A percentile compares a stretch with the other conserved stretches of the same genome.
These are phyloP conservation scores for Hamiltosporidium tvaerminnensis DNA, from an alignment of 371 early-diverging fungal species.

Conservation along the genomic window DNA sequence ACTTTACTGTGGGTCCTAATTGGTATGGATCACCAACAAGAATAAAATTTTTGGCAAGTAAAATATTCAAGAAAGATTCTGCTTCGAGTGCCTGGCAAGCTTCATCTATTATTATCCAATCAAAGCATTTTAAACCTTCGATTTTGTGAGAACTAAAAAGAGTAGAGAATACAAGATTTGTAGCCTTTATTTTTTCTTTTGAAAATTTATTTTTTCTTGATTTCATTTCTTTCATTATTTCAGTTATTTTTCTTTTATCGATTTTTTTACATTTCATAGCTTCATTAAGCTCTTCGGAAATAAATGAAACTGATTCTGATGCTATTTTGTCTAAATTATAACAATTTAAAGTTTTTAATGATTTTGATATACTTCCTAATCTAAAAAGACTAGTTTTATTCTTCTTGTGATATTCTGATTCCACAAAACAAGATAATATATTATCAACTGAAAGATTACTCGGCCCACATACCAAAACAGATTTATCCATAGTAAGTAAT, in stretches of 20 bases:
- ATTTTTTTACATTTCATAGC: too few relatives aligned
- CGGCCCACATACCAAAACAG: slow-evolving; percentile 72
- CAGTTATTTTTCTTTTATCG: too few relatives aligned
- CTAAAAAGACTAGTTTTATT: not conserved
- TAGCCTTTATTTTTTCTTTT: slow-evolving; percentile 14
- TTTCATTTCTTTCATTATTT: too few relatives aligned
- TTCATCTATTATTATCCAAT: slow-evolving; percentile 90
- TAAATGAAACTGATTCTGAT: too few relatives aligned
- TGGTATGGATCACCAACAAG: slow-evolving; percentile 93
- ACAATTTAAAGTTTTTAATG: not conserved
- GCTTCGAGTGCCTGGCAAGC: slow-evolving; percentile 86
- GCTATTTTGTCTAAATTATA: too few relatives aligned
- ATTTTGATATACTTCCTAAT: not conserved
- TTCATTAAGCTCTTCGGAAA: too few relatives aligned
- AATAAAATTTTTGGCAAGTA: slow-evolving; percentile 64
- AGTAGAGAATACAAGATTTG: slow-evolving; percentile 29
- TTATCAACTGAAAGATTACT: slow-evolving; percentile 86
- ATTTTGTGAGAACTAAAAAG: slow-evolving; percentile 54
- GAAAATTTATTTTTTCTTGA: too few relatives aligned
- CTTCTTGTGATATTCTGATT: too few relatives aligned
- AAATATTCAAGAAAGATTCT: slow-evolving; percentile 70
- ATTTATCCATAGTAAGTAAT: slow-evolving; percentile 59
- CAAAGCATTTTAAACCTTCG: slow-evolving; percentile 59
- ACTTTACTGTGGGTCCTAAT: slow-evolving; percentile 75
- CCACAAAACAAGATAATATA: not conserved